Conservation (phyloP, 1,284 basidiomycete species). For the Gymnopus androsaceus region DNA sequence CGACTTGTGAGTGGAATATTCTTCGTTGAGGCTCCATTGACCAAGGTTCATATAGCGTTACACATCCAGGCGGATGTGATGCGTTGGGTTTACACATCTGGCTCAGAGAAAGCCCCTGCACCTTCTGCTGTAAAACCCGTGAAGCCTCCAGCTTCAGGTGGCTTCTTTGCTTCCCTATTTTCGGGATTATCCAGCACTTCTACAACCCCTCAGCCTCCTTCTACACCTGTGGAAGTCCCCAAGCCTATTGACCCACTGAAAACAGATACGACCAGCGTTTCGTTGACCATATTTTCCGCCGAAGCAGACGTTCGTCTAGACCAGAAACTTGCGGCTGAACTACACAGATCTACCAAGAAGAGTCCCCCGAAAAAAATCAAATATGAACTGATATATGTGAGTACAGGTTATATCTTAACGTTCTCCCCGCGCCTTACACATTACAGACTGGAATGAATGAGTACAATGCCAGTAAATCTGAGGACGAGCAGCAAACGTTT, state of each 20-base stretch:
- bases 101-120: constrained; percentile 58
- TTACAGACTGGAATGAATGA: constrained; percentile 86
- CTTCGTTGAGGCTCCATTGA: constrained; percentile 1
- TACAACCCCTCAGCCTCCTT: constrained; percentile 40
- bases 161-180: constrained; percentile 81
- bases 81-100: constrained; percentile 78
- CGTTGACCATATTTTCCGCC: constrained; percentile 83
- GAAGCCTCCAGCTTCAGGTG: constrained; percentile 40
- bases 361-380: constrained; percentile 80
- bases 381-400: constrained; percentile 85
- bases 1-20: constrained; percentile 52
- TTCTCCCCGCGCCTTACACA: too few species aligned
- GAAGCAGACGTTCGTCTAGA: constrained; percentile 77
- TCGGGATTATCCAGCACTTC: constrained; percentile 55
- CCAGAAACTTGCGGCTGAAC: constrained; percentile 73
- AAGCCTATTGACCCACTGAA: constrained; percentile 53
- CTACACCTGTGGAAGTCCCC: constrained; percentile 34
- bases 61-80: constrained; percentile 84
- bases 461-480: constrained; percentile 75
- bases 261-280: constrained; percentile 65
- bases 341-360: constrained; percentile 95
- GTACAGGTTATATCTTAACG: constrained; percentile 27
- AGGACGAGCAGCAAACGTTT: constrained; percentile 61
- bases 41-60: constrained; percentile 50
- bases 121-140: constrained; percentile 36